These are phyloP conservation scores for Colletotrichum coccodes DNA, from an alignment of 2,329 filamentous ascomycete genomes.

Conservation along the genomic window DNA sequence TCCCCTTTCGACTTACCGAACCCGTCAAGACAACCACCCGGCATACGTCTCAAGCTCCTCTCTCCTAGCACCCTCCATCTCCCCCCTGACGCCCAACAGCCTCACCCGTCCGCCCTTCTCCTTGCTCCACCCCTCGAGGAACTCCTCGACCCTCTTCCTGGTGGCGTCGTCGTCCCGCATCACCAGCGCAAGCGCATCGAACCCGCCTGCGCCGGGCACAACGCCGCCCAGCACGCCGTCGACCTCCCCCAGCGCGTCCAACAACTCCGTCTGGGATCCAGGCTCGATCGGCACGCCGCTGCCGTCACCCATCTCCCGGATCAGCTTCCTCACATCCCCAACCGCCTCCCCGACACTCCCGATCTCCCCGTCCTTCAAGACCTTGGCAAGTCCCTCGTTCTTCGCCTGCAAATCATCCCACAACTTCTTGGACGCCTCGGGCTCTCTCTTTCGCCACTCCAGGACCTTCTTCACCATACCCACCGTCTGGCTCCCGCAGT, in stretches of 20 bases:
- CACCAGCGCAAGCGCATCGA: slow-evolving; percentile 86
- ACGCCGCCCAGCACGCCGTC: slow-evolving; percentile 90
- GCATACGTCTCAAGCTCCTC: slow-evolving; percentile 57
- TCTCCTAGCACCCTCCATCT: slow-evolving; percentile 72
- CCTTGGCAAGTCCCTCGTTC: slow-evolving; percentile 77
- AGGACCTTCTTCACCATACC: slow-evolving; percentile 96
- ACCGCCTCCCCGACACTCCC: slow-evolving; percentile 57
- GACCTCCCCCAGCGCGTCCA: slow-evolving; percentile 79
- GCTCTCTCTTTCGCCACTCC: slow-evolving; percentile 77
- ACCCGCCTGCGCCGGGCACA: slow-evolving; percentile 93
- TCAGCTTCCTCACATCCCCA: slow-evolving; percentile 66
- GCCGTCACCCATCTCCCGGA: slow-evolving; percentile 79
- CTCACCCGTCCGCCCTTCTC: slow-evolving; percentile 71
- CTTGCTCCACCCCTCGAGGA: slow-evolving; percentile 73
- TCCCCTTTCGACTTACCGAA: neutral
- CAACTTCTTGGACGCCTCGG: slow-evolving; percentile 71
- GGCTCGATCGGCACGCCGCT: slow-evolving; percentile 92
- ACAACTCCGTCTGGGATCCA: slow-evolving; percentile 80
- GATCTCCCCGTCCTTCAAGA: slow-evolving; percentile 64
- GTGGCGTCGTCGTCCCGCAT: slow-evolving; percentile 78
- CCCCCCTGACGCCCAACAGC: slow-evolving; percentile 75
- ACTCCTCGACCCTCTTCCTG: slow-evolving; percentile 65
- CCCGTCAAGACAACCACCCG: slow-evolving; percentile 50
- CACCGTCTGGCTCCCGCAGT: slow-evolving; percentile 92
- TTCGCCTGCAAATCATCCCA: slow-evolving; percentile 80